Evolutionary conservation across 805 yeast genomes (phyloP), one percentile per base, ranked within the genome.

Genomic region (Yarrowia keelungensis): DNA sequence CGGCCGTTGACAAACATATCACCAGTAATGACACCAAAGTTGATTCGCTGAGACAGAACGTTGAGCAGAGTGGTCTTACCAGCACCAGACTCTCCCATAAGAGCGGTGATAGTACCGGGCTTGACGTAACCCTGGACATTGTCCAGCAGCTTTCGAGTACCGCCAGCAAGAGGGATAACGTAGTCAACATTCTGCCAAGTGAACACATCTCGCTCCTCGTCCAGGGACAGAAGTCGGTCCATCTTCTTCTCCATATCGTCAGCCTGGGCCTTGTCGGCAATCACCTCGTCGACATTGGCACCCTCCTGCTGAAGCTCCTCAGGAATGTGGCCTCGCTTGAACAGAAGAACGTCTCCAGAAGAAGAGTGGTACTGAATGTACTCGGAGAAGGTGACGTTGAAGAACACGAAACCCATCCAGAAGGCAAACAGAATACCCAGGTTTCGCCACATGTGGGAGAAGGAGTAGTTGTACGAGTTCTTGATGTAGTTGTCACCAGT

Each of bases 71-170:
- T 90, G 35, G 95, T 89, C 75, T 89, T 89, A 80, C 95, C 95
- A 56, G 95, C 95, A 80, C 95, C 95, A 42, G 94, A 89, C 67
- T 89, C 90, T 74, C 95, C 95, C 93, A 89, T 89, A 69, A 89
- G 81, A 5, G 94, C 94, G 50, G 93, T 89, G 77, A 89, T 81
- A 69, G 90, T 89, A 73, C 94, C 94, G 19, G 94, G 94, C 74
- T 87, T 87, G 68, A 89, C 91, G 82, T 87, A 89, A 62, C 94
- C 94, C 73, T 84, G 86, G 58, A 86, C 85, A 74, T 82, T 80
- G 71, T 83, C 79, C 67, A 86, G 77, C 43, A 78, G 73, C 61
- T 79, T 73, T 58, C 84, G 75, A 5, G 75, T 71, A 51, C 76
- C 78, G 3, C 81, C 81, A 35, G 71, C 68, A 61, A 81, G 72